Percentiles rank a stretch among this genome's conserved stretches.
These are phyloP conservation scores for Diversispora epigaea DNA, from an alignment of 192 early-diverging fungal genomes.

Conservation along the genomic window DNA sequence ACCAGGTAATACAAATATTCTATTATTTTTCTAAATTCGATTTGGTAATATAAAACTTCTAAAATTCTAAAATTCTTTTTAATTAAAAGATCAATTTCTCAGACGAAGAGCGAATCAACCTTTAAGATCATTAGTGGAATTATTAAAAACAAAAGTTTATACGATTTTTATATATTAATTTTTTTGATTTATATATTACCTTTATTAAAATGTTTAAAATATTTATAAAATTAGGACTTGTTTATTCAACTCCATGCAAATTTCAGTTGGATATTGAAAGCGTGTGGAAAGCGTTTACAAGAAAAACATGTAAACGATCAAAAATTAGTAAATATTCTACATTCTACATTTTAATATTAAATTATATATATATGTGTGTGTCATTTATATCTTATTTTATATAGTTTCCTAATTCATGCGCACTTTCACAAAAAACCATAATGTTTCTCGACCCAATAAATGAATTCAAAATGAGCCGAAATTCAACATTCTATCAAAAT, in stretches of 20 bases:
- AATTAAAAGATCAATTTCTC: constrained; percentile 50
- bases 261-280: constrained; percentile 62
- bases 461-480: neutral
- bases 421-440: constrained; percentile 2
- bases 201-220: neutral
- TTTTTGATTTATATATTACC: neutral
- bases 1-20: constrained; percentile 33
- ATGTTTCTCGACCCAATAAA: neutral
- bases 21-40: neutral
- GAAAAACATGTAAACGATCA: constrained; percentile 53
- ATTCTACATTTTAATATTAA: neutral
- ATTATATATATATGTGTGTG: neutral
- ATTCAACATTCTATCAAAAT: neutral
- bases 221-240: constrained; percentile 50
- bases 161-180: neutral
- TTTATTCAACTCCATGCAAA: constrained; percentile 61
- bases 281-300: constrained; percentile 49
- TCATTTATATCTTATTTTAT: neutral
- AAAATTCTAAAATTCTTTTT: neutral
- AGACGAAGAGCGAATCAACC: constrained; percentile 51
- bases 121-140: constrained; percentile 49
- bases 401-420: constrained; percentile 3
- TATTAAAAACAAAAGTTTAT: constrained; percentile 50
- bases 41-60: neutral
- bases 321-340: constrained; percentile 42